Percentiles rank a stretch among this genome's conserved stretches.
phyloP scores from a whole-genome alignment of 345 rosid genomes.

The Salix koriyanagi region DNA sequence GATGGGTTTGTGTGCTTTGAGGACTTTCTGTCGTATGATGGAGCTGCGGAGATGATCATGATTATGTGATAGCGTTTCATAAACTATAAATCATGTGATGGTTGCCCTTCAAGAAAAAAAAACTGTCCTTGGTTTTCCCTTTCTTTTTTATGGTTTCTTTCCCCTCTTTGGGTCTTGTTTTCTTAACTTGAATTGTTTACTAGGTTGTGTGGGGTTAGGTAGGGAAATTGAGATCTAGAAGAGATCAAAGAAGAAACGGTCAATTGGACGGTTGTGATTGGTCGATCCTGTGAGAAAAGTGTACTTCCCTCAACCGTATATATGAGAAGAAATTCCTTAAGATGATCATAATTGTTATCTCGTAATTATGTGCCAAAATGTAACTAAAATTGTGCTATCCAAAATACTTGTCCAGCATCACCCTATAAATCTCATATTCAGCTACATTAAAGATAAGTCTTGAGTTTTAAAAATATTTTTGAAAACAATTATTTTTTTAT shows the following conservation, averaged over 20 bases:
- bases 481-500: too few species aligned
- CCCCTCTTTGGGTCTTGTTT: background rate
- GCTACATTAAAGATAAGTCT: too few species aligned
- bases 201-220: background rate
- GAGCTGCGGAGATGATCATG: constrained; percentile 26
- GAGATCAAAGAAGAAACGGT: background rate
- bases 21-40: constrained; percentile 83
- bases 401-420: too few species aligned
- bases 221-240: background rate
- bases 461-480: too few species aligned
- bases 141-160: background rate
- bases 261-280: background rate
- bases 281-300: background rate
- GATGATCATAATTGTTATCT: too few species aligned
- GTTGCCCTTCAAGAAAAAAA: background rate
- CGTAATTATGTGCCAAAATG: too few species aligned
- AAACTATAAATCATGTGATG: background rate
- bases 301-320: background rate
- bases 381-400: too few species aligned
- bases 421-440: too few species aligned
- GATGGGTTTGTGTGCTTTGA: constrained; percentile 91
- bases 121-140: background rate
- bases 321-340: background rate
- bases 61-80: background rate
- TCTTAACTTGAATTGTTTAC: background rate